Evolutionary conservation across 2,329 filamentous ascomycete genomes (phyloP), one percentile per base, ranked within the genome.

Genomic region (Davidsoniella neocaledoniae): DNA sequence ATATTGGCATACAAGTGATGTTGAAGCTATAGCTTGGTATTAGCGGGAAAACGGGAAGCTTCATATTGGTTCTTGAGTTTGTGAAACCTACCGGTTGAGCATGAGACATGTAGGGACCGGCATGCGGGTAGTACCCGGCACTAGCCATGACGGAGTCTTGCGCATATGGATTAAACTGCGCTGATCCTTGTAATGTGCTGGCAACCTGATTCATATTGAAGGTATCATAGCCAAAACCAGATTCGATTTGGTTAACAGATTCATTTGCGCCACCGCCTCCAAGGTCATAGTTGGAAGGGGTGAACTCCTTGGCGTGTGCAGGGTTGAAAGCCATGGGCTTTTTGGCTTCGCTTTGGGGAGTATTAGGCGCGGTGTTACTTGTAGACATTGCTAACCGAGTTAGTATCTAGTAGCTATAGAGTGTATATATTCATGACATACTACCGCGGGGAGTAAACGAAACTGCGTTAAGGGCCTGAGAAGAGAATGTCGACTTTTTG

Each of bases 1-100:
- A 88, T 75, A 0, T 88, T 87, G 29, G 86, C 85, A 63, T 98
- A 98, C 10, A 94, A 73, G 63, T 98, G 91, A 62, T 95, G 94
- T 68, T 90, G 84, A 5, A 87, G 74, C 78, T 82, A 26, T n/a
- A 25, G 50, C 6, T 43, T 17, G 51, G 61, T 48, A 61, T 59
- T 51, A 45, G 39, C 14, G 21, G 9, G 3, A 16, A n/a, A 33
- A 29, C 12, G 10, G 9, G 25, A 38, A 43, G 4, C n/a, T 25
- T 19, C n/a, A 29, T 14, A 21, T 19, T 29, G 44, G 38, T 12
- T 4, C 50, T n/a, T 43, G 17, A 39, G 26, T 19, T 19, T 14
- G 19, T 17, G 12, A 2, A 21, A 59, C 71, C 60, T 63, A 80
- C 77, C 19, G 83, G 83, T 56, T 83, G 80, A 17, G 71, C 62